phyloP scores from a whole-genome alignment of 495 filamentous ascomycete species.

The Penicillium riverlandense region DNA sequence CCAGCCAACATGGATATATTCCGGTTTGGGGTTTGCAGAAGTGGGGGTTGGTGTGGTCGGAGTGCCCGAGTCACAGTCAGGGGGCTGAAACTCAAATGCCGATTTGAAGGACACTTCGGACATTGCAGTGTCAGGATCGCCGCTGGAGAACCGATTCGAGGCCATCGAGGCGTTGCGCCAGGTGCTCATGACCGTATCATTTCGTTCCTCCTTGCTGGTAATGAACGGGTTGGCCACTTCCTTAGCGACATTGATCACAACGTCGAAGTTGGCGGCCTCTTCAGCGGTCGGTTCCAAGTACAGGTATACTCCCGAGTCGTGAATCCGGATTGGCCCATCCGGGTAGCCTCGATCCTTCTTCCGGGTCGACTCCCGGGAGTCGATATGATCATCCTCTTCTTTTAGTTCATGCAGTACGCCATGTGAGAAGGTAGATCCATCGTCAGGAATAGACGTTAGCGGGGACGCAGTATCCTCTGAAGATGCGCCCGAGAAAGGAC shows the following conservation, averaged over 20 bases:
- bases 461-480: constrained; percentile 22
- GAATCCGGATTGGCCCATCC: constrained; percentile 84
- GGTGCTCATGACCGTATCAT: constrained; percentile 34
- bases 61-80: constrained; percentile 34
- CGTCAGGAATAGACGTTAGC: constrained; percentile 16
- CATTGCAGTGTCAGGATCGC: constrained; percentile 61
- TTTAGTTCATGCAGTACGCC: constrained; percentile 35
- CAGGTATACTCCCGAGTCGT: constrained; percentile 84
- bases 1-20: constrained; percentile 95
- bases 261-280: constrained; percentile 80
- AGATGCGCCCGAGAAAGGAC: constrained; percentile 12
- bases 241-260: constrained; percentile 91
- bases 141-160: constrained; percentile 36
- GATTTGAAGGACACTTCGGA: constrained; percentile 66
- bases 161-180: constrained; percentile 28
- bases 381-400: constrained; percentile 75
- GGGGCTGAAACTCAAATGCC: constrained; percentile 51
- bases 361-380: constrained; percentile 62
- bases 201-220: constrained; percentile 19
- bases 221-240: constrained; percentile 87
- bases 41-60: constrained; percentile 42
- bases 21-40: constrained; percentile 48
- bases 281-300: constrained; percentile 85
- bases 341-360: constrained; percentile 73
- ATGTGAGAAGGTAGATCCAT: constrained; percentile 13